Base-by-base conservation (phyloP, 2,329 filamentous ascomycete species). In the Fusarium austroafricanum region DNA sequence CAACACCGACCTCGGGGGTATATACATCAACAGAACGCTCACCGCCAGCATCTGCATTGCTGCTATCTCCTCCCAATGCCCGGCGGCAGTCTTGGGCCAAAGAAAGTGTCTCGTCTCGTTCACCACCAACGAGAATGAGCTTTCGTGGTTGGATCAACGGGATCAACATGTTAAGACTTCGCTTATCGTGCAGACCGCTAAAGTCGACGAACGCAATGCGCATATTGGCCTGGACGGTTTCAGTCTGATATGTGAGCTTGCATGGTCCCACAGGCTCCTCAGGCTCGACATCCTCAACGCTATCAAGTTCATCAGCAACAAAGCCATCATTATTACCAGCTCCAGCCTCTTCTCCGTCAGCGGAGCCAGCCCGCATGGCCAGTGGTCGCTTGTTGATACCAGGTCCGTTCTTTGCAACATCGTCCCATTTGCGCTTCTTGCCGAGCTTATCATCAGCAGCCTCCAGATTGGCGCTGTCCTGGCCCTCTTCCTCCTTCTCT, bases 401-500 rank as follows among this genome's bases (percentile, higher is more conserved):
- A 4, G 60, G 59, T 20, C 58, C 65, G 23, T 68, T 74, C 66
- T 78, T 79, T n/a, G 66, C 71, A 35, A 78, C 81, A 62, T 96
- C 93, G 69, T 95, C 92, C 93, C 95, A 98, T 78, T 93, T 96
- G 63, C 96, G 88, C 80, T 99, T 99, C 82, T 95, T 94, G 18
- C 95, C 96, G 20, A 97, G 85, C 44, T 87, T 87, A 51, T 88
- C 87, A 67, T 90, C 84, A 31, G 81, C 79, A 57, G 87, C 65
- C 17, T 75, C 70, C 17, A 77, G 35, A 28, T 74, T 72, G 10
- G 67, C 54, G 18, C 68, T 72, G 47, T 90, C 89, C 51, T 90
- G 87, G 14, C 87, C 88, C 39, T 92, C 90, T 18, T 89, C 86
- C 59, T 97, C 93, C 58, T 93, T 90, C 79, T 98, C 96, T 76